A percentile compares a stretch with the other conserved stretches of the same genome.
phyloP scores from a whole-genome alignment of 78 protist species.

The Acrasis kona region DNA sequence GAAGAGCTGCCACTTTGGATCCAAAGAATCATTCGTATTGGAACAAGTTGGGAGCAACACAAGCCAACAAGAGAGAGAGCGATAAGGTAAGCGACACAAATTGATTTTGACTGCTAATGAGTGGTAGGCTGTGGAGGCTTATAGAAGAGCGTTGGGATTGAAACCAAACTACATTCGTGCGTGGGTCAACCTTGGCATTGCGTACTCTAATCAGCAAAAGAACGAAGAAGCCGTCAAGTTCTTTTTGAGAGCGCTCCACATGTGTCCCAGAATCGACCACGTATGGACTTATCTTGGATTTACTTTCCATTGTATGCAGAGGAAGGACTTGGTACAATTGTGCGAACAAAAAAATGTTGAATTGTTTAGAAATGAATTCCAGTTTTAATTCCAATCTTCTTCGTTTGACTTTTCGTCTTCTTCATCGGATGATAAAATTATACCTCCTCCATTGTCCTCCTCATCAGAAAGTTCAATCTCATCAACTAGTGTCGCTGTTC shows the following conservation, averaged over 20 bases:
- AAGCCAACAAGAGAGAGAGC: constrained; percentile 55
- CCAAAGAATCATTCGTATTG: constrained; percentile 64
- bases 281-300: background rate
- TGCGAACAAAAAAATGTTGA: background rate
- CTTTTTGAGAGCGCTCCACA: constrained; percentile 12
- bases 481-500: too few relatives aligned
- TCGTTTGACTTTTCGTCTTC: too few relatives aligned
- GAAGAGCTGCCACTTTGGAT: constrained; percentile 36
- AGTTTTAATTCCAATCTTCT: too few relatives aligned
- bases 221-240: constrained; percentile 46
- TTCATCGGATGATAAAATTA: too few relatives aligned
- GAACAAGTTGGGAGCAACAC: constrained; percentile 89
- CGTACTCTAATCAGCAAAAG: constrained; percentile 49
- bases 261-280: background rate
- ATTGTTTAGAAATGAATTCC: background rate
- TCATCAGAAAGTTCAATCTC: too few relatives aligned
- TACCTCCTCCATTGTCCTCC: too few relatives aligned
- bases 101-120: too few relatives aligned
- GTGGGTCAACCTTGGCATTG: constrained; percentile 65
- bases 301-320: background rate
- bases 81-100: too few relatives aligned
- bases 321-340: background rate
- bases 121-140: constrained; percentile 76
- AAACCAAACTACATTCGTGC: constrained; percentile 80
- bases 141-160: constrained; percentile 53